phyloP scores from a whole-genome alignment of 2,329 filamentous ascomycete genomes.

The Parastagonospora nodorum region DNA sequence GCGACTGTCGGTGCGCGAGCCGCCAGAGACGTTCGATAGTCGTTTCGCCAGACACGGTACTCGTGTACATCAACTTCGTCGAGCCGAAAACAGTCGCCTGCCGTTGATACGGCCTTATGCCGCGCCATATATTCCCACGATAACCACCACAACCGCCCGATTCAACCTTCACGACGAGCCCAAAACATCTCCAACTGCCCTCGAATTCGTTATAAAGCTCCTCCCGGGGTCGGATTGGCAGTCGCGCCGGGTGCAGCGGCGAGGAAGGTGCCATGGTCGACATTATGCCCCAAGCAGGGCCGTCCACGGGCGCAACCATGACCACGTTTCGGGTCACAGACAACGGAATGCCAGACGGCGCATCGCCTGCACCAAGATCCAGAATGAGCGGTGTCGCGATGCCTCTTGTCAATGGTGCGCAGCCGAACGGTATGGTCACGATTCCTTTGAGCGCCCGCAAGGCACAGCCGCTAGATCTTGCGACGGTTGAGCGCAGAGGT shows the following conservation, averaged over 20 bases:
- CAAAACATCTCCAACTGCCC: background rate
- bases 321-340: slow-evolving; percentile 46
- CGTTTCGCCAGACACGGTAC: slow-evolving; percentile 1
- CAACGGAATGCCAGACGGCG: slow-evolving; percentile 25
- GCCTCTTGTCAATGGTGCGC: slow-evolving; percentile 36
- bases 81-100: slow-evolving; percentile 24
- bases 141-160: slow-evolving; percentile 31
- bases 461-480: slow-evolving; percentile 76
- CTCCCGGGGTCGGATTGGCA: slow-evolving; percentile 11
- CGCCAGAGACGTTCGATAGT: background rate
- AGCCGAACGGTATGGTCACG: slow-evolving; percentile 50
- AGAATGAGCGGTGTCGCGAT: slow-evolving; percentile 35
- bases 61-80: slow-evolving; percentile 11
- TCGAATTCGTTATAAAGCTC: slow-evolving; percentile 17
- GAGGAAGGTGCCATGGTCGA: slow-evolving; percentile 41
- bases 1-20: slow-evolving; percentile 2
- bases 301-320: slow-evolving; percentile 41
- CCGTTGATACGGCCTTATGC: slow-evolving; percentile 36
- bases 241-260: slow-evolving; percentile 31
- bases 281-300: slow-evolving; percentile 38
- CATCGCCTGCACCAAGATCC: slow-evolving; percentile 31
- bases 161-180: slow-evolving; percentile 8
- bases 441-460: slow-evolving; percentile 67
- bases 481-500: slow-evolving; percentile 88
- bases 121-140: slow-evolving; percentile 34